Conservation (phyloP, 371 early-diverging fungal species). For the Mucor circinelloides region DNA sequence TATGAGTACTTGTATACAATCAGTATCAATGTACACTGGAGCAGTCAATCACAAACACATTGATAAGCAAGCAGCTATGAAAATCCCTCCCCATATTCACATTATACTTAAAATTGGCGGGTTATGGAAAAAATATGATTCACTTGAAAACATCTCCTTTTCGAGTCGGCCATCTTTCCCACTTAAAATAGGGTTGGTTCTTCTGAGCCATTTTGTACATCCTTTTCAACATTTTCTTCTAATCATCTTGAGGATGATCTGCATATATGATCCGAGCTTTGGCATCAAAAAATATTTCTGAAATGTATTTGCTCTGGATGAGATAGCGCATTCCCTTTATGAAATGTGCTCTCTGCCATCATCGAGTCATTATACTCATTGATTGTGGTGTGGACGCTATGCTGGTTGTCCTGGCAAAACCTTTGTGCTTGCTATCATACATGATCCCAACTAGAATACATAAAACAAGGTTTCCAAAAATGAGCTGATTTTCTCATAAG, state of each 20-base stretch:
- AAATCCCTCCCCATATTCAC: background rate
- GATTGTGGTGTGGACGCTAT: background rate
- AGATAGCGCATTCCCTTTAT: background rate
- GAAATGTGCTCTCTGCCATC: background rate
- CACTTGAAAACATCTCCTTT: conserved; percentile 6
- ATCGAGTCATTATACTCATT: background rate
- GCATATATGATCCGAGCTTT: background rate
- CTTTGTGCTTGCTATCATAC: background rate
- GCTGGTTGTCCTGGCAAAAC: background rate
- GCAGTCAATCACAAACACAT: background rate
- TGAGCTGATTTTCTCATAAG: background rate
- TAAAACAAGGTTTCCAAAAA: background rate
- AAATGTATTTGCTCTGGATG: background rate
- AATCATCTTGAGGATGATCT: background rate
- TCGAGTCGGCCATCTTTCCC: background rate
- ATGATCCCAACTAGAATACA: no score
- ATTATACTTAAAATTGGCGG: background rate
- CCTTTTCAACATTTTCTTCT: background rate
- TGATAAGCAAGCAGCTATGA: background rate
- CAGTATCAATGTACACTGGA: background rate
- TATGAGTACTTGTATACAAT: background rate
- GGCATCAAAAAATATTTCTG: background rate
- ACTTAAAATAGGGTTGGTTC: background rate
- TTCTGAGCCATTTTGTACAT: background rate
- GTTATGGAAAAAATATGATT: conserved; percentile 1